phyloP scores from a whole-genome alignment of 108 stramenopile species.

The Fistulifera pelliculosa region DNA sequence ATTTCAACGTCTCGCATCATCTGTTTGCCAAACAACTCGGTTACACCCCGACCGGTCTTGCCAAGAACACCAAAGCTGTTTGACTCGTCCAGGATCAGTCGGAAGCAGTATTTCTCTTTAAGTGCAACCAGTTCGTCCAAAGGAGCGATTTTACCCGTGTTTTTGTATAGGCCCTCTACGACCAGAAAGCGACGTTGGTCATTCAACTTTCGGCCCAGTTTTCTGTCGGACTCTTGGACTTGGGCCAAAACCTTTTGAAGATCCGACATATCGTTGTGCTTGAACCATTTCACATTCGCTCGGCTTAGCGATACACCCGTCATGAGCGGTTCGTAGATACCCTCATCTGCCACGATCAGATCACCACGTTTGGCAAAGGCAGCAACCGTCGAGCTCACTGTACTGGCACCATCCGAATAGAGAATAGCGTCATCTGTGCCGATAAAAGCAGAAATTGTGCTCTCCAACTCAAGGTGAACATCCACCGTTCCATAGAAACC shows the following conservation, averaged over 20 bases:
- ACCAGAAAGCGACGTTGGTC: slow-evolving; percentile 96
- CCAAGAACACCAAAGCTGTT: slow-evolving; percentile 91
- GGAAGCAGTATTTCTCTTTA: slow-evolving; percentile 85
- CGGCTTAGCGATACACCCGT: slow-evolving; percentile 87
- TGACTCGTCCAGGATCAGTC: slow-evolving; percentile 95
- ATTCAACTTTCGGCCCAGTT: slow-evolving; percentile 53
- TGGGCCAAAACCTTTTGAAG: slow-evolving; percentile 82
- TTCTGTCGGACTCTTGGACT: slow-evolving; percentile 61
- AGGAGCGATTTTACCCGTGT: slow-evolving; percentile 87
- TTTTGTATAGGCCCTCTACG: slow-evolving; percentile 94
- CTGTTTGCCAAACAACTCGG: slow-evolving; percentile 49
- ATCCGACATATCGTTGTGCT: slow-evolving; percentile 97
- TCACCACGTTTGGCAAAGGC: slow-evolving; percentile 98
- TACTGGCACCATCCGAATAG: slow-evolving; percentile 93
- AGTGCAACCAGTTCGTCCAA: slow-evolving; percentile 82
- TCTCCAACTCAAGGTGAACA: slow-evolving; percentile 85
- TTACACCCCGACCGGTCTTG: slow-evolving; percentile 70
- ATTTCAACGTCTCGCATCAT: slow-evolving; percentile 87
- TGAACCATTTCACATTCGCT: slow-evolving; percentile 85
- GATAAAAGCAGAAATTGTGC: slow-evolving; percentile 63
- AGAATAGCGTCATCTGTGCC: slow-evolving; percentile 88
- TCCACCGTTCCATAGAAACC: slow-evolving; percentile 99
- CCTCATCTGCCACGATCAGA: slow-evolving; percentile 90
- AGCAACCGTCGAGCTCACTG: slow-evolving; percentile 81
- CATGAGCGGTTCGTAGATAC: slow-evolving; percentile 79